Evolutionary conservation across 371 early-diverging fungal species (phyloP).

Genomic region (Mucor piriformis): DNA sequence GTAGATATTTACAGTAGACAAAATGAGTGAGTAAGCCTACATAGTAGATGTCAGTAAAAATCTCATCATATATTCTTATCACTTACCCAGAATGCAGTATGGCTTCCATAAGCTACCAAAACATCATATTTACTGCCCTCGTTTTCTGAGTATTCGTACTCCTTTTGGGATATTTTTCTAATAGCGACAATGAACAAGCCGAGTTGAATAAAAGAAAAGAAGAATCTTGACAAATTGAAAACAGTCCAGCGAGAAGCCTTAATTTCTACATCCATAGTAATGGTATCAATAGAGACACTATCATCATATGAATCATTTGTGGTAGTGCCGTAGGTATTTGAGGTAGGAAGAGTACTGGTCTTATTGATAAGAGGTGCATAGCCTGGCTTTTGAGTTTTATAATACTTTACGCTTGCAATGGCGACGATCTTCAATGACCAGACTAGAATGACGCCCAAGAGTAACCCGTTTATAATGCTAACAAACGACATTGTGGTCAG

Average conservation of each 20-base stretch:
- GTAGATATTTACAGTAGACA: slow-evolving; percentile 24
- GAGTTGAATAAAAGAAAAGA: slow-evolving; percentile 14
- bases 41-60: background rate
- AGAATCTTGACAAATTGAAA: slow-evolving; percentile 9
- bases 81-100: slow-evolving; percentile 21
- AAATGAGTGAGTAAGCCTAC: slow-evolving; percentile 30
- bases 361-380: slow-evolving; percentile 15
- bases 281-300: slow-evolving; percentile 5
- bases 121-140: slow-evolving; percentile 5
- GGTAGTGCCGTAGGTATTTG: slow-evolving; percentile 3
- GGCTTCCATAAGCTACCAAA: slow-evolving; percentile 3
- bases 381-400: background rate
- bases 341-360: background rate
- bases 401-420: slow-evolving; percentile 4
- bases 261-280: slow-evolving; percentile 8
- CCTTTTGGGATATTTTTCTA: background rate
- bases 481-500: background rate
- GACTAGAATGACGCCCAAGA: background rate
- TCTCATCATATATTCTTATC: background rate
- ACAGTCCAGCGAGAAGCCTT: slow-evolving; percentile 9
- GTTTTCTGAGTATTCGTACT: background rate
- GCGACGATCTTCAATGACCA: background rate
- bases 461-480: slow-evolving; percentile 1
- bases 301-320: background rate
- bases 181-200: background rate